These are phyloP conservation scores for Solanum paucissectum DNA, from an alignment of 257 asterid species.

Conservation along the genomic window DNA sequence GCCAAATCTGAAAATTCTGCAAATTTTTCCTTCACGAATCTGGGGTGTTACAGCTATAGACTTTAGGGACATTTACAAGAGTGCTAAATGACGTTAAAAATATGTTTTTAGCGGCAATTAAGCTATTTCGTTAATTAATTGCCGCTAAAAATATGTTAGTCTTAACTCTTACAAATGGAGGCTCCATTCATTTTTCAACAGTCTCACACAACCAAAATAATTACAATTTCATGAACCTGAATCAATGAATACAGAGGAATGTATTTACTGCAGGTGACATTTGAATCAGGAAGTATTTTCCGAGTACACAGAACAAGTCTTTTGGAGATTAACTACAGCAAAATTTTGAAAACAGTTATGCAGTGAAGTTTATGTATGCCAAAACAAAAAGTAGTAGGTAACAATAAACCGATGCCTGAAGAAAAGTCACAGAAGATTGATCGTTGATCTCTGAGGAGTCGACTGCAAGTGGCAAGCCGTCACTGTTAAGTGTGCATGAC, in stretches of 20 bases:
- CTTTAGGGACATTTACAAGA: background rate
- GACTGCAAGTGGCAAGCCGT: slow-evolving; percentile 97
- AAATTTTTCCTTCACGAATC: no score
- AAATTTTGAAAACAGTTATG: background rate
- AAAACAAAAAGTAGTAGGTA: background rate
- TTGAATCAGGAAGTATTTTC: background rate
- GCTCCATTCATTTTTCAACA: background rate
- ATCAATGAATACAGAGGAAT: background rate
- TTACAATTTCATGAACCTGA: background rate
- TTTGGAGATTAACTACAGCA: background rate
- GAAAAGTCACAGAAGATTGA: background rate
- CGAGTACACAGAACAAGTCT: background rate
- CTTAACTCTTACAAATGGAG: background rate
- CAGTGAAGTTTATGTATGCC: background rate
- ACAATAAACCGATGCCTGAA: background rate
- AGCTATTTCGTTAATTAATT: background rate
- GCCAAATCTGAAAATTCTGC: no score
- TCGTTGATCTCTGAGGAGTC: slow-evolving; percentile 68
- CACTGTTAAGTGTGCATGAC: slow-evolving; percentile 94
- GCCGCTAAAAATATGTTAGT: background rate
- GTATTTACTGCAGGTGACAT: background rate
- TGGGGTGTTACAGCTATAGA: no score
- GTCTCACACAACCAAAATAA: background rate
- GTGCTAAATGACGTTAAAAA: background rate
- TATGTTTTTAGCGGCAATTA: background rate